phyloP scores from a whole-genome alignment of 1,139 yeast genomes.

The Saccharomycopsis hybrid region DNA sequence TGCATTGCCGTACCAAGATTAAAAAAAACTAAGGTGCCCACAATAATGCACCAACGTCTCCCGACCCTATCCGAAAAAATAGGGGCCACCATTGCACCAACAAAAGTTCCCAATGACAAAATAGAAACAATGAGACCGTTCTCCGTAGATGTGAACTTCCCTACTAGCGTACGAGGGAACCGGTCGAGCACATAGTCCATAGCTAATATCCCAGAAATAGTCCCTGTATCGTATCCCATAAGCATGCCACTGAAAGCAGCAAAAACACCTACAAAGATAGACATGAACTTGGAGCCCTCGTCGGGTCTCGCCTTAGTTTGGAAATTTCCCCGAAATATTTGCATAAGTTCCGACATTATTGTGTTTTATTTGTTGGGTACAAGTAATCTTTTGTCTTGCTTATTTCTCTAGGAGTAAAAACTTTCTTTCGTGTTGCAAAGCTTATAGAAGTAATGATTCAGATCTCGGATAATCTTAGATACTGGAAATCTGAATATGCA shows the following conservation, averaged over 20 bases:
- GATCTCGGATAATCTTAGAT: too few relatives aligned
- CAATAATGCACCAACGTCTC: constrained; percentile 45
- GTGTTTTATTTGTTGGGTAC: too few relatives aligned
- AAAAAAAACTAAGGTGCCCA: constrained; percentile 44
- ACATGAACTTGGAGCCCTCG: constrained; percentile 28
- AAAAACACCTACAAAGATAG: constrained; percentile 32
- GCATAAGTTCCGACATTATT: too few relatives aligned
- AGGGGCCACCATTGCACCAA: constrained; percentile 59
- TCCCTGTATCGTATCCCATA: constrained; percentile 54
- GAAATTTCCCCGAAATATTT: too few relatives aligned
- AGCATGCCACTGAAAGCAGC: constrained; percentile 52
- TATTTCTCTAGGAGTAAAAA: too few relatives aligned
- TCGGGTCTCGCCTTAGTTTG: too few relatives aligned
- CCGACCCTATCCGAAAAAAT: constrained; percentile 55
- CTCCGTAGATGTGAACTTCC: constrained; percentile 48
- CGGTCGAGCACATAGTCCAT: constrained; percentile 41
- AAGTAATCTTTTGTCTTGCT: too few relatives aligned
- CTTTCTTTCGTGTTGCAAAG: too few relatives aligned
- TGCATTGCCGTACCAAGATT: constrained; percentile 59
- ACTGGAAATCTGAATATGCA: too few relatives aligned
- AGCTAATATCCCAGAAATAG: constrained; percentile 51
- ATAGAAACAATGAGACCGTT: constrained; percentile 56
- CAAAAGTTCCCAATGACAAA: constrained; percentile 65
- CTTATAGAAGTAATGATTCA: too few relatives aligned
- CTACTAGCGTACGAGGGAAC: constrained; percentile 33